These are phyloP conservation scores for Zygoascus ofunaensis DNA, from an alignment of 805 yeast genomes.

Conservation along the genomic window DNA sequence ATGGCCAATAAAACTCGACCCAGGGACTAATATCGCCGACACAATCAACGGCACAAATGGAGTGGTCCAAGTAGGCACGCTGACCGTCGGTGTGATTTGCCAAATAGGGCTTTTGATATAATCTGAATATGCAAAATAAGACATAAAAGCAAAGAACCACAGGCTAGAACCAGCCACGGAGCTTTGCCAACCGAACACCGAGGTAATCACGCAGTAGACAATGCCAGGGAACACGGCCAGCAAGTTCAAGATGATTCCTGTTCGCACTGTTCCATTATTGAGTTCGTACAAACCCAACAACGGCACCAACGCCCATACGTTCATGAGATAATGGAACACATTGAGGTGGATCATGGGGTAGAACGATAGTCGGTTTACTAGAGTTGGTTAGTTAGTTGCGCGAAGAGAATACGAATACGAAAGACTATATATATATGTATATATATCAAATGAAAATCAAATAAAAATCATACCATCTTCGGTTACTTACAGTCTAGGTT, in stretches of 20 bases:
- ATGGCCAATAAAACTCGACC: conserved; percentile 68
- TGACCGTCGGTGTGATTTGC: conserved; percentile 20
- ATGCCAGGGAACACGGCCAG: conserved; percentile 63
- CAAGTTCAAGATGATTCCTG: conserved; percentile 70
- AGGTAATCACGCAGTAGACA: conserved; percentile 39
- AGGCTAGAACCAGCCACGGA: conserved; percentile 65
- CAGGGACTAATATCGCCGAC: conserved; percentile 48
- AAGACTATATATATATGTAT: too few species aligned
- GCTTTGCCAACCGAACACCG: conserved; percentile 40
- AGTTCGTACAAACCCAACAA: conserved; percentile 60
- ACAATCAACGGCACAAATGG: conserved; percentile 49
- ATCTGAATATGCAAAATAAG: conserved; percentile 48
- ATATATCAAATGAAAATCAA: too few species aligned
- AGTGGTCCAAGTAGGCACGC: conserved; percentile 48
- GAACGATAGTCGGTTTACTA: conserved; percentile 48
- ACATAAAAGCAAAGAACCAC: conserved; percentile 59
- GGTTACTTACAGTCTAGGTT: conserved; percentile 33
- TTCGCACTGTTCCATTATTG: conserved; percentile 72
- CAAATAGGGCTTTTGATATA: conserved; percentile 24
- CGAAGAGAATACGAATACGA: too few species aligned
- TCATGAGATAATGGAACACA: conserved; percentile 51
- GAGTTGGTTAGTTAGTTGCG: neutral
- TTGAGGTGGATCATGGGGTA: conserved; percentile 65
- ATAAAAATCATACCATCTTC: too few species aligned
- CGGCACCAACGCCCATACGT: conserved; percentile 46